phyloP scores from a whole-genome alignment of 495 filamentous ascomycete genomes.

The Daldinia bambusicola region DNA sequence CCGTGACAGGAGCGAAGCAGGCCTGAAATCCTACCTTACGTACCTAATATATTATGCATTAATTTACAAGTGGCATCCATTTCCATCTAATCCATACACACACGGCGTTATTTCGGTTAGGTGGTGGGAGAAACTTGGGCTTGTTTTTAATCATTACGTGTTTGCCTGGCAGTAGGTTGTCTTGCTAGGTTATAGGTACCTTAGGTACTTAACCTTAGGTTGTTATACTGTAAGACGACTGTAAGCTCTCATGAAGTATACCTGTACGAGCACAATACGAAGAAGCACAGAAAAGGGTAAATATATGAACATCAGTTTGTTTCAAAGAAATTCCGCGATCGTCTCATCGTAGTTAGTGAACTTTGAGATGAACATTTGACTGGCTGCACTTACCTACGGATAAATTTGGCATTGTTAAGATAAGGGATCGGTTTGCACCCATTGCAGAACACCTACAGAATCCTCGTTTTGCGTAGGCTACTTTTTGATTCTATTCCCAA shows the following conservation, averaged over 20 bases:
- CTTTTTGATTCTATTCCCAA: background rate
- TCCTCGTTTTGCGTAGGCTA: background rate
- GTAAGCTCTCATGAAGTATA: background rate
- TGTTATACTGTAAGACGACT: background rate
- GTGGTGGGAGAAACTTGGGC: background rate
- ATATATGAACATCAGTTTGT: background rate
- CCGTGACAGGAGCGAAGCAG: conserved; percentile 52
- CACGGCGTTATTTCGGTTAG: conserved; percentile 3
- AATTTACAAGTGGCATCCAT: background rate
- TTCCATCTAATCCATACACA: background rate
- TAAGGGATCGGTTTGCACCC: background rate
- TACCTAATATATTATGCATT: background rate
- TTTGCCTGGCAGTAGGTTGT: background rate
- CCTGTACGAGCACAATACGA: background rate
- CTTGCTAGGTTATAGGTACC: background rate
- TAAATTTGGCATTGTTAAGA: background rate
- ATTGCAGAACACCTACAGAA: background rate
- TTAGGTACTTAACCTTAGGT: too few species aligned
- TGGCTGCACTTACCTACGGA: background rate
- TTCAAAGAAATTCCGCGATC: background rate
- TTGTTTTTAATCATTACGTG: background rate
- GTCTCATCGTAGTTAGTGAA: background rate
- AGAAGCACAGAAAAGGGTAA: background rate
- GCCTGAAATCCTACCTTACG: background rate
- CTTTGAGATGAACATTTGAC: background rate